Conservation (phyloP, 495 filamentous ascomycete genomes). For the Podospora tetraspora region DNA sequence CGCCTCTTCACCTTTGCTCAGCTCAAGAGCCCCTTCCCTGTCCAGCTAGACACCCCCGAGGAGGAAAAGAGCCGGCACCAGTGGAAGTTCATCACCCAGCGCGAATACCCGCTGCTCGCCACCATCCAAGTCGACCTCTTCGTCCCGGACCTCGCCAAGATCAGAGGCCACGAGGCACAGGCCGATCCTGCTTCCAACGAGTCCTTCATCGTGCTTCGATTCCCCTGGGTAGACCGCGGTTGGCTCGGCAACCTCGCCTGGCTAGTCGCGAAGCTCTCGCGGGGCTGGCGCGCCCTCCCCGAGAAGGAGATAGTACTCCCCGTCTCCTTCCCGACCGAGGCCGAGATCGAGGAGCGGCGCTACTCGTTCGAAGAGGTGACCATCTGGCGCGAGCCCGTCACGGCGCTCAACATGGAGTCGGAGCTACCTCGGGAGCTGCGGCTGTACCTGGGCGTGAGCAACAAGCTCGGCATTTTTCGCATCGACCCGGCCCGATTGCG, state of each 20-base stretch:
- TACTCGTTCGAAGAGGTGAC: constrained; percentile 60
- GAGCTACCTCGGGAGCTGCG: constrained; percentile 47
- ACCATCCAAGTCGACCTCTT: constrained; percentile 73
- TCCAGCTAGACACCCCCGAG: constrained; percentile 31
- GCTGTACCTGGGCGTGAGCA: constrained; percentile 57
- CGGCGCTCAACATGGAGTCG: constrained; percentile 55
- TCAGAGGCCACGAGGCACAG: constrained; percentile 27
- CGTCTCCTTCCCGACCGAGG: constrained; percentile 52
- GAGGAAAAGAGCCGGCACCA: constrained; percentile 44
- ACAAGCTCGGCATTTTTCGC: constrained; percentile 66
- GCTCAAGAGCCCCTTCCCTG: constrained; percentile 50
- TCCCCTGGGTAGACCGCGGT: constrained; percentile 50
- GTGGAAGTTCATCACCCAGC: constrained; percentile 80
- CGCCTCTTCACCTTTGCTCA: constrained; percentile 80
- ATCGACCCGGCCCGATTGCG: constrained; percentile 56
- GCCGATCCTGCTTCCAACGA: constrained; percentile 40
- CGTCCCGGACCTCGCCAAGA: constrained; percentile 61
- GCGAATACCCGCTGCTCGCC: constrained; percentile 66
- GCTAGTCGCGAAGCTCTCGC: constrained; percentile 40
- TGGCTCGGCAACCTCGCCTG: constrained; percentile 36
- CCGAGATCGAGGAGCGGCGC: constrained; percentile 45
- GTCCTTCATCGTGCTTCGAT: constrained; percentile 54
- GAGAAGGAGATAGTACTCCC: constrained; percentile 59
- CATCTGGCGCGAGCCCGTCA: constrained; percentile 74
- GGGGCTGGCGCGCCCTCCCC: constrained; percentile 38